Percentiles rank a stretch among this genome's conserved stretches.
phyloP scores from a whole-genome alignment of 805 yeast genomes.

The Candida pseudoglaebosa region DNA sequence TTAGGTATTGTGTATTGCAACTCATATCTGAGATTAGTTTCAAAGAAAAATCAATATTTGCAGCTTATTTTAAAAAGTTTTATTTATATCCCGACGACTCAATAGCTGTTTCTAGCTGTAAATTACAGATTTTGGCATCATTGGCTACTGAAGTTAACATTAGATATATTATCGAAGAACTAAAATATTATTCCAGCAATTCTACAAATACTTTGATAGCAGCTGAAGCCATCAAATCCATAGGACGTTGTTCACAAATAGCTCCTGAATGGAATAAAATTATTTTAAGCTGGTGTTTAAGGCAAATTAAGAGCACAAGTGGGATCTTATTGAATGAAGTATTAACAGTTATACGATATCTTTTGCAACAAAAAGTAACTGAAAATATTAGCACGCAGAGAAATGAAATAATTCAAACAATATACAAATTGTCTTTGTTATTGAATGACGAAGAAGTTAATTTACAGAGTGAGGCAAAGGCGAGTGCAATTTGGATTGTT shows the following conservation, averaged over 20 bases:
- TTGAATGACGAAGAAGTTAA: conserved; percentile 19
- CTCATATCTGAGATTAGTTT: conserved; percentile 39
- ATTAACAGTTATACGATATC: conserved; percentile 65
- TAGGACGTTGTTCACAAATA: conserved; percentile 56
- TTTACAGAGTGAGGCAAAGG: conserved; percentile 53
- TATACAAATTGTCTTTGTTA: conserved; percentile 43
- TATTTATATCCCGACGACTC: conserved; percentile 56
- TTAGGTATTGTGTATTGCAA: conserved; percentile 38
- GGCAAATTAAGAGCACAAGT: conserved; percentile 35
- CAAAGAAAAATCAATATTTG: conserved; percentile 29
- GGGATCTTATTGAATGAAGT: conserved; percentile 54
- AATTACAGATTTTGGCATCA: conserved; percentile 57
- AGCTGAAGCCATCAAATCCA: conserved; percentile 52
- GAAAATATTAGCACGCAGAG: conserved; percentile 10
- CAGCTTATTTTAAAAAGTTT: conserved; percentile 42
- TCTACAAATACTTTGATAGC: conserved; percentile 19
- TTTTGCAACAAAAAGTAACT: conserved; percentile 52
- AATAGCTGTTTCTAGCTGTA: conserved; percentile 41
- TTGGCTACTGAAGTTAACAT: conserved; percentile 54
- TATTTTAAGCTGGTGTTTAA: conserved; percentile 62
- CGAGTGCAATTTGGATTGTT: conserved; percentile 84
- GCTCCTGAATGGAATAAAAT: conserved; percentile 46
- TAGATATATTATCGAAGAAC: conserved; percentile 51
- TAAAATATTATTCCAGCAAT: conserved; percentile 47
- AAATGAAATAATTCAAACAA: conserved; percentile 47